Evolutionary conservation across 2,329 filamentous ascomycete species (phyloP), one percentile per base, ranked within the genome.

Genomic region (Fusarium secorum): DNA sequence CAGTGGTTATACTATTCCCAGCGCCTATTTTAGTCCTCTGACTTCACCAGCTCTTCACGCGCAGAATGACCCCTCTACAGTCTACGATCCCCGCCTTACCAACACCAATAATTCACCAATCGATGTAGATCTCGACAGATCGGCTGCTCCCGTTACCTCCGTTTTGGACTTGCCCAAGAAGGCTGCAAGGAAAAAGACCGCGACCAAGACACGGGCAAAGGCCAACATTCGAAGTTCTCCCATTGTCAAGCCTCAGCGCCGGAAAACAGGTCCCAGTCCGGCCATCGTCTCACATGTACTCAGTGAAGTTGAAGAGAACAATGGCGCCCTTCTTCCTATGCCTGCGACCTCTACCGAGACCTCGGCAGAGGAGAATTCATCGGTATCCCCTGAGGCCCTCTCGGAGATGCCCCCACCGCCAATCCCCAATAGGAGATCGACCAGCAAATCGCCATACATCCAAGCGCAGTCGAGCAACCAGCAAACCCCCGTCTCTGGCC

Each of bases 1-100:
- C 28, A 81, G 81, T 35, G 82, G 83, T 51, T 93, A 89, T 74
- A 86, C 87, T 10, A 85, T 93, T 7, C 90, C 91, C 0, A 88
- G 88, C 38, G 88, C 91, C 36, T 95, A 94, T 81, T 95, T 96
- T 78, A 96, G 93, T 77, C 93, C 93, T 14, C 85, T 96, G 52
- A 94, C 92, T 9, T 96, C 93, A 20, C 93, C 93, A 3, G 92
- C 93, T 7, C 83, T 96, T 22, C 91, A 93, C 78, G 91, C 92
- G 11, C 74, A 76, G 38, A 76, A 75, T 38, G 74, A 76, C 30
- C 20, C 51, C 42, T 62, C 67, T 35, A 57, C 54, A 18, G 32
- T 74, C 22, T 76, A 76, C 52, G 74, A 74, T 18, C 72, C 70
- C 11, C 59, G 53, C 14, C 80, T 80, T 39, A 80, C 80, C 72